Evolutionary conservation across 2,329 filamentous ascomycete species (phyloP).

Genomic region (Pseudogymnoascus sp.): DNA sequence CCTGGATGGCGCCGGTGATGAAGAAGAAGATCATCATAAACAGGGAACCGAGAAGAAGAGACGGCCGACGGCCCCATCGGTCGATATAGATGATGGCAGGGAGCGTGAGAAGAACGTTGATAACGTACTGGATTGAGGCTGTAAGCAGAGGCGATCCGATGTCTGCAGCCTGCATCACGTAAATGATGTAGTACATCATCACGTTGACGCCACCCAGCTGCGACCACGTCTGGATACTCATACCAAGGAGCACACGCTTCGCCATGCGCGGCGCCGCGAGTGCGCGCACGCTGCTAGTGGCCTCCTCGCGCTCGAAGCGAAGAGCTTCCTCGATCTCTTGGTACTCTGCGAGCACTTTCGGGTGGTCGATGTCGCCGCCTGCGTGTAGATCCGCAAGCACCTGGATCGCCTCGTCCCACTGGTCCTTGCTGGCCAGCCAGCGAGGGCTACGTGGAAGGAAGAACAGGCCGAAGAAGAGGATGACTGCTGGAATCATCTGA

Average conservation of each 20-base stretch:
- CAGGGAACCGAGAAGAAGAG: constrained; percentile 55
- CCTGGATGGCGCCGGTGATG: constrained; percentile 55
- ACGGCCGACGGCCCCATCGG: constrained; percentile 62
- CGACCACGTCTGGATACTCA: constrained; percentile 70
- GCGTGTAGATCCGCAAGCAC: constrained; percentile 54
- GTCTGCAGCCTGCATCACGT: constrained; percentile 62
- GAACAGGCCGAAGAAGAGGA: constrained; percentile 48
- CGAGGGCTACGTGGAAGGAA: constrained; percentile 59
- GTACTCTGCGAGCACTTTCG: constrained; percentile 56
- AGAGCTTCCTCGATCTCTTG: constrained; percentile 64
- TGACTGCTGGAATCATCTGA: constrained; percentile 47
- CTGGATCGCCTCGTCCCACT: constrained; percentile 56
- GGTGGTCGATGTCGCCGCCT: constrained; percentile 45
- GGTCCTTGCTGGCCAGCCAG: constrained; percentile 61
- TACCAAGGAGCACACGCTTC: constrained; percentile 61
- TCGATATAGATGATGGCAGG: constrained; percentile 70
- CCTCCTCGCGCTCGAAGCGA: constrained; percentile 63
- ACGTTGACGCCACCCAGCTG: constrained; percentile 70
- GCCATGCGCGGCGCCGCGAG: constrained; percentile 64
- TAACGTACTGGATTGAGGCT: constrained; percentile 65
- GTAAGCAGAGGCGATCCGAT: constrained; percentile 54
- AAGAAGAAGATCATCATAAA: constrained; percentile 59
- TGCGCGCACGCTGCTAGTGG: constrained; percentile 63
- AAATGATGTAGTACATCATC: constrained; percentile 64
- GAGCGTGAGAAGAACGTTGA: constrained; percentile 72